phyloP scores from a whole-genome alignment of 2,329 filamentous ascomycete species.

The Magnaporthiopsis poae region DNA sequence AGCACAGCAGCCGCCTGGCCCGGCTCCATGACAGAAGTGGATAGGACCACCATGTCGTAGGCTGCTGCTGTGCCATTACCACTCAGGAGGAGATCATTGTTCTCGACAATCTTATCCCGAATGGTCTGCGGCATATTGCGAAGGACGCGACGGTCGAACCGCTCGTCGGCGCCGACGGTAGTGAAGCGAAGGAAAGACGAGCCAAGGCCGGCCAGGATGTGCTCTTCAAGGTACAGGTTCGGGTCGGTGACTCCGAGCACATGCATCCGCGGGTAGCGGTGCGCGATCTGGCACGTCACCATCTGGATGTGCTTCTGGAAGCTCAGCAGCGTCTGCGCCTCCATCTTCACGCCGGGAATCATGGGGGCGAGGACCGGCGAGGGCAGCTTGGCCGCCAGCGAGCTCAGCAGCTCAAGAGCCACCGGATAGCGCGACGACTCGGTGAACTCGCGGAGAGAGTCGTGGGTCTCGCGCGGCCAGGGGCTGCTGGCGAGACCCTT shows the following conservation, averaged over 20 bases:
- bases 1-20: conserved; percentile 11
- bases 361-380: conserved; percentile 18
- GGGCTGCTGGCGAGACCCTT: background rate
- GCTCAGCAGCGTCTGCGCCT: conserved; percentile 20
- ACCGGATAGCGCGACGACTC: conserved; percentile 21
- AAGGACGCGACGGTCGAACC: conserved; percentile 14
- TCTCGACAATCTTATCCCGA: conserved; percentile 13
- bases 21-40: conserved; percentile 16
- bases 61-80: background rate
- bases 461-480: conserved; percentile 20
- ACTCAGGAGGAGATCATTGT: conserved; percentile 18
- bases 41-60: conserved; percentile 21
- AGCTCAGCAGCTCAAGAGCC: conserved; percentile 21
- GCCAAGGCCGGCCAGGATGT: conserved; percentile 23
- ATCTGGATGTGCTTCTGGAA: conserved; percentile 26
- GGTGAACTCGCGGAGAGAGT: conserved; percentile 23
- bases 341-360: conserved; percentile 18
- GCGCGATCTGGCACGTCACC: conserved; percentile 27
- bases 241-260: conserved; percentile 27
- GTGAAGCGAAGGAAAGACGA: conserved; percentile 23
- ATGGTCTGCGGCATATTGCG: background rate
- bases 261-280: conserved; percentile 29
- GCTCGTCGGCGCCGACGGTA: conserved; percentile 15
- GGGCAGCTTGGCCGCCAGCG: conserved; percentile 15
- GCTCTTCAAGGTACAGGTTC: conserved; percentile 20